Evolutionary conservation across 169 alveolate species (phyloP), one percentile per base, ranked within the genome.

Genomic region (Cyclospora cayetanensis): DNA sequence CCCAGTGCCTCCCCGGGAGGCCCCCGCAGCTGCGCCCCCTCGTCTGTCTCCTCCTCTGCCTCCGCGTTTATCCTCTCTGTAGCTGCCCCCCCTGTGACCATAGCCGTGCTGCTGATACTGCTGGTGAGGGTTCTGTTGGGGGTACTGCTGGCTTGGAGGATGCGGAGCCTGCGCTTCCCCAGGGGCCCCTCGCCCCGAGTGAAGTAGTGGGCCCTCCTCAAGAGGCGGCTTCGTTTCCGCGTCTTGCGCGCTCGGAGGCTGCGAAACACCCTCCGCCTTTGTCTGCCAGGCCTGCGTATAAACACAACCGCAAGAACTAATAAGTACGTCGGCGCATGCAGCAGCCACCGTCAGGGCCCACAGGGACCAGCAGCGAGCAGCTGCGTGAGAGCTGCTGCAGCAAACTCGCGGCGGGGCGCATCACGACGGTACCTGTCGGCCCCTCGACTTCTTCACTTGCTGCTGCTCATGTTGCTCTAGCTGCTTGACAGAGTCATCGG

Each of bases 211-310:
- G n/a, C n/a, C n/a, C 68, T 55, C 35, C 68, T 55, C 35, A 4
- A 22, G 68, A 25, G 20, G 68, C 68, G 20, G 68, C 68, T 55
- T 9, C 68, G 20, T 25, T 53, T 70, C 55, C 46, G 42, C 34
- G 55, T 70, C 53, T 37, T 70, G 83, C 12, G 83, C 29, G 12
- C 83, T 39, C 29, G 11, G 25, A 5, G n/a, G 34, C 22, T 70
- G 55, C n/a, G 83, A 18, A 4, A 3, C 55, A 0, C 34, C 29
- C 83, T 70, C 83, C 22, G 11, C 27, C 53, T 39, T 70, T 9
- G 83, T 70, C 83, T 70, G 83, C 83, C 83, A 70, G 4, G 83
- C 83, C 83, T 70, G 53, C n/a, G n/a, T n/a, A n/a, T n/a, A 46
- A 46, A 46, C 55, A 46, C 55, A 46, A 46, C 7, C 7, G 55